Base-by-base conservation (phyloP, 306 rosid genomes). In the Cucurbita maxima region DNA sequence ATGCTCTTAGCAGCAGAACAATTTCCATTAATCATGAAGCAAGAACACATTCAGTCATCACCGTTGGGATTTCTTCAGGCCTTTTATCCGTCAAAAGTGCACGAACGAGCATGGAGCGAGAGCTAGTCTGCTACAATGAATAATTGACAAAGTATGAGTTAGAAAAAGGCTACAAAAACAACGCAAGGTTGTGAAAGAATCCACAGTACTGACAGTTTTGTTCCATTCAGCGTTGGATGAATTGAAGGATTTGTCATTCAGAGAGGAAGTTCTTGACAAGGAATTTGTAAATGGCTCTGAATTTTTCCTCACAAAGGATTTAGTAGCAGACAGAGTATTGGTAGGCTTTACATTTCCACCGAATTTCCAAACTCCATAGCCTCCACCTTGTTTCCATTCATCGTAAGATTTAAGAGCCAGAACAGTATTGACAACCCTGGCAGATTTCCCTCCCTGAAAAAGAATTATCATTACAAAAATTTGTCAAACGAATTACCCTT, bases 21-120 rank as follows among this genome's bases (percentile, higher is more conserved):
- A 50, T 50, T 50, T 6, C 53, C n/a, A 50, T 50, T 50, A 16
- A 50, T 50, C 1, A 50, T 50, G 56, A 19, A 64, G 53, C 71
- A 43, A 43, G 18, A 67, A 45, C 40, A 34, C 75, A 56, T 51
- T 51, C 38, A 75, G 58, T 14, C 60, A 89, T 73, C 84, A 93
- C 98, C 89, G 1, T 80, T 14, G 96, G 96, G 74, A 93, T 90
- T 83, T 93, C 98, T 60, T 93, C 98, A 67, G 97, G 98, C 82
- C 85, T 88, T 87, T 88, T 93, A 80, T 93, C 97, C 11, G 75
- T 82, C 47, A 93, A 64, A 62, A 87, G 76, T 70, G 96, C 87
- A 50, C 85, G 93, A 75, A 93, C 88, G 70, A 90, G 97, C 82
- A 71, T 57, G 64, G 98, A 83, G 81, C 82, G 71, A 69, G 88